Conservation (phyloP, 441 rosid genomes). For the Macaranga tanarius region DNA sequence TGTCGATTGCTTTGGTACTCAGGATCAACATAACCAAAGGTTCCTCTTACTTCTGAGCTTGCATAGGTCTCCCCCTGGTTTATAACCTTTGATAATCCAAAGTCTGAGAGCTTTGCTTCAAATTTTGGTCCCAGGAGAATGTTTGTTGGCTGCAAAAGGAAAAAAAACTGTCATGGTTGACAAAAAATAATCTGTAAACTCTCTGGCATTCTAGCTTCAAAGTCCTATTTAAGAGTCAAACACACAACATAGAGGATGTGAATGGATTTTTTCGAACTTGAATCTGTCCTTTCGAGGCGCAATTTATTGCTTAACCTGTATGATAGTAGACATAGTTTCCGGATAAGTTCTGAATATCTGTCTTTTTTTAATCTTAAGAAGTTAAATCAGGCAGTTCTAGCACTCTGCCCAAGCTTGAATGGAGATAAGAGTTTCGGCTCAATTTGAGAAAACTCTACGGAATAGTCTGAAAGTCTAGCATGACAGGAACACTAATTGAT, state of each 20-base stretch:
- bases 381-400: background rate
- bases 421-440: too few species aligned
- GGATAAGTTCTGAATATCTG: too few species aligned
- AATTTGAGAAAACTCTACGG: background rate
- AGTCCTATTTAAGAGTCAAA: too few species aligned
- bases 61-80: conserved; percentile 38
- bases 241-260: background rate
- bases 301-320: background rate
- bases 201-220: too few species aligned
- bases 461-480: too few species aligned
- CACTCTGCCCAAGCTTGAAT: background rate
- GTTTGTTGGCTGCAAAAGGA: conserved; percentile 46
- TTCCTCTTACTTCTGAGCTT: conserved; percentile 59
- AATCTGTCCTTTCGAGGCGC: background rate
- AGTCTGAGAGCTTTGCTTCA: conserved; percentile 61
- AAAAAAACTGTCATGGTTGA: background rate
- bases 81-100: conserved; percentile 50
- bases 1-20: conserved; percentile 35
- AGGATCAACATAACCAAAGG: conserved; percentile 58
- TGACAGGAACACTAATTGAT: too few species aligned
- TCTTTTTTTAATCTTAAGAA: background rate
- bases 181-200: too few species aligned
- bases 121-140: conserved; percentile 53
- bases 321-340: background rate
- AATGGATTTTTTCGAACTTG: background rate